These are phyloP conservation scores for Heliophila coronopifolia DNA, from an alignment of 441 rosid species.

Conservation along the genomic window DNA sequence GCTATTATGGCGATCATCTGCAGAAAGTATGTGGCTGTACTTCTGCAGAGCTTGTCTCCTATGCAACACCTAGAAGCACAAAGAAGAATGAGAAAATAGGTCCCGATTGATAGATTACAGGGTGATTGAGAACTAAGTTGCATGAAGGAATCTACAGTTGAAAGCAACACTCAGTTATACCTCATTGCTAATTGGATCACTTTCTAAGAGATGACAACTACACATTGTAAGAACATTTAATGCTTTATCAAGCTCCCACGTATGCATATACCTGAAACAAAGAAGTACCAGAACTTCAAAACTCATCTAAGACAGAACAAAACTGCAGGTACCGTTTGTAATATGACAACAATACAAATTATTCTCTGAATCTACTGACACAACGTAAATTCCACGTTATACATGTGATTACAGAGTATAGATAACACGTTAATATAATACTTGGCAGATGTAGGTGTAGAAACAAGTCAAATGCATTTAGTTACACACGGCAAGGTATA, in stretches of 20 bases:
- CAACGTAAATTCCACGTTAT: not conserved
- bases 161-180: constrained; percentile 34
- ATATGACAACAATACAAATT: not conserved
- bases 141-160: constrained; percentile 15
- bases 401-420: not conserved
- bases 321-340: constrained; percentile 11
- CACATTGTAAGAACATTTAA: constrained; percentile 97
- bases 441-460: not conserved
- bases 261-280: constrained; percentile 68
- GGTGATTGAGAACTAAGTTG: not conserved
- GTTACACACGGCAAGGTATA: too few relatives aligned
- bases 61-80: constrained; percentile 55
- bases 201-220: constrained; percentile 76
- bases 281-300: constrained; percentile 13
- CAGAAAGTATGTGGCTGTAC: constrained; percentile 80
- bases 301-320: not conserved
- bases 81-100: constrained; percentile 11
- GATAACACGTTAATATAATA: not conserved
- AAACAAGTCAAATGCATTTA: too few relatives aligned
- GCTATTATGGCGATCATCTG: constrained; percentile 82
- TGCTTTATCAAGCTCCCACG: constrained; percentile 93
- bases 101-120: constrained; percentile 5
- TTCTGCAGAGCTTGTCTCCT: constrained; percentile 85
- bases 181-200: constrained; percentile 64
- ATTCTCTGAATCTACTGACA: not conserved